phyloP scores from a whole-genome alignment of 2,329 filamentous ascomycete genomes.

The Claviceps fusiformis region DNA sequence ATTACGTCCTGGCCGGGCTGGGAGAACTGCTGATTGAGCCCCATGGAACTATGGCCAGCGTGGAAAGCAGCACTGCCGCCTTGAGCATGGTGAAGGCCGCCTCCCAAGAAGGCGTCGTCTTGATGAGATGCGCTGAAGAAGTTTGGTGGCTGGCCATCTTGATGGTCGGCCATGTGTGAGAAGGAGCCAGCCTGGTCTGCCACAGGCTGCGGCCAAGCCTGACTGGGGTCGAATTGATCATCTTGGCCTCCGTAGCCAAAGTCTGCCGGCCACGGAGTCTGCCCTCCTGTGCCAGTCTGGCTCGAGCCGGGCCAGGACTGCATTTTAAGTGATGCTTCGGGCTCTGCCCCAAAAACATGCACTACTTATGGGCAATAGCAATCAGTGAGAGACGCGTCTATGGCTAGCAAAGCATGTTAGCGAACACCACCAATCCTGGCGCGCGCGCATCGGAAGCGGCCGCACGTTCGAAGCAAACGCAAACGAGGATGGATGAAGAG shows the following conservation, averaged over 20 bases:
- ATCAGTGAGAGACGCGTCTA: conserved; percentile 8
- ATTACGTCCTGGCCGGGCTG: conserved; percentile 22
- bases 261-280: conserved; percentile 21
- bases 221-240: conserved; percentile 25
- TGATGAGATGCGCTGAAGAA: conserved; percentile 22
- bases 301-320: conserved; percentile 26
- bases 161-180: conserved; percentile 16
- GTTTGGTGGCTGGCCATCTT: conserved; percentile 18
- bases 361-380: conserved; percentile 8
- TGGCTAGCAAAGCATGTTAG: conserved; percentile 19
- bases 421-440: conserved; percentile 11
- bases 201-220: conserved; percentile 25
- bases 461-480: background rate
- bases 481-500: conserved; percentile 7
- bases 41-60: conserved; percentile 16
- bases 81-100: conserved; percentile 16
- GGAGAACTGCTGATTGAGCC: conserved; percentile 21
- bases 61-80: conserved; percentile 18
- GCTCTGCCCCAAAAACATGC: conserved; percentile 11
- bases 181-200: conserved; percentile 19
- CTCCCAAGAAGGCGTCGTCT: conserved; percentile 19
- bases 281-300: conserved; percentile 23
- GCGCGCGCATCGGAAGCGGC: conserved; percentile 7
- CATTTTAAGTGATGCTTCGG: conserved; percentile 19
- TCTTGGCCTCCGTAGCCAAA: conserved; percentile 20